A percentile compares a stretch with the other conserved stretches of the same genome.
phyloP scores from a whole-genome alignment of 179 eudicot species.

The Amaranthus tricolor region DNA sequence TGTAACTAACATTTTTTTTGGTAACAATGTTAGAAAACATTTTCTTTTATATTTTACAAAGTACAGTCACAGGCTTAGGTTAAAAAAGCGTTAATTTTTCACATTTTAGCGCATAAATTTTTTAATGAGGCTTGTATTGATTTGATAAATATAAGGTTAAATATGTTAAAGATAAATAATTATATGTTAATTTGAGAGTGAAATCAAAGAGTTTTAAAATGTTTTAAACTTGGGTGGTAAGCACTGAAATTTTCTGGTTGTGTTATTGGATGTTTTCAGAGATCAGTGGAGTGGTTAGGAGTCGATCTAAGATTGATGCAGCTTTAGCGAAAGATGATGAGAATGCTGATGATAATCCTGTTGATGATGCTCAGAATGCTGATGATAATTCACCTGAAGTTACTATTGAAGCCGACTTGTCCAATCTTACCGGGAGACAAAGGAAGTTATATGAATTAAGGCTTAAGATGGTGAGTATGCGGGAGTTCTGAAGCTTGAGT shows the following conservation, averaged over 20 bases:
- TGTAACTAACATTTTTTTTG: too few relatives aligned
- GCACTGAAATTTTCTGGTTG: neutral
- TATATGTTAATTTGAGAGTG: too few relatives aligned
- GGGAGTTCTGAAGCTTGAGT: neutral
- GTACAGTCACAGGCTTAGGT: neutral
- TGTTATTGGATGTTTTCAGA: neutral
- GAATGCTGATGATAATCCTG: constrained; percentile 36
- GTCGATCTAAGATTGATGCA: constrained; percentile 4
- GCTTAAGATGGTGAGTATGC: constrained; percentile 71
- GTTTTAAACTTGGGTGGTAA: neutral
- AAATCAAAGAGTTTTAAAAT: neutral
- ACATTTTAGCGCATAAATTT: neutral
- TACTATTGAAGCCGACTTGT: constrained; percentile 32
- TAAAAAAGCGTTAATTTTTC: neutral
- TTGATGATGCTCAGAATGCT: constrained; percentile 35
- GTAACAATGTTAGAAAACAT: too few relatives aligned
- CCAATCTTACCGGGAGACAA: constrained; percentile 75
- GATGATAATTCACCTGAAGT: constrained; percentile 40
- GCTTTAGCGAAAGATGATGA: constrained; percentile 26
- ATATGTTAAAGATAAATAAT: neutral
- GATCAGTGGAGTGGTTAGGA: neutral
- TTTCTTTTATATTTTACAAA: neutral
- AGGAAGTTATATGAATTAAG: constrained; percentile 76
- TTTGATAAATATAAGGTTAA: neutral
- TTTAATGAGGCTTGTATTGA: neutral